phyloP scores from a whole-genome alignment of 2,329 filamentous ascomycete genomes.

The Chaetomium strumarium region DNA sequence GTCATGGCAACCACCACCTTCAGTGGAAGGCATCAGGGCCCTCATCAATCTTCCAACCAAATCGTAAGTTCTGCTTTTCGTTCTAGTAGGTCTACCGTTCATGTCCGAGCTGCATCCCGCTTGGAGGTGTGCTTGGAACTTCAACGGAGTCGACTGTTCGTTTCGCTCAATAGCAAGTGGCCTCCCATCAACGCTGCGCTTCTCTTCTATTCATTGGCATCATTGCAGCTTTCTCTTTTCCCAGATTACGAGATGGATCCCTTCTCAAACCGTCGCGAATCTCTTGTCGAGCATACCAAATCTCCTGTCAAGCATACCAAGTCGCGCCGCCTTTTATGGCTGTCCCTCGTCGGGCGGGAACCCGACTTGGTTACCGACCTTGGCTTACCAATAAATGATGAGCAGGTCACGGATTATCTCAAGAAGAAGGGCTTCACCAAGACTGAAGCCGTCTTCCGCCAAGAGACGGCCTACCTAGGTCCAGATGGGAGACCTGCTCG shows the following conservation, averaged over 20 bases:
- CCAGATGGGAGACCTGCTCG: constrained; percentile 72
- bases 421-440: constrained; percentile 90
- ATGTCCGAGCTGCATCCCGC: too few species aligned
- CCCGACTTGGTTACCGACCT: not conserved
- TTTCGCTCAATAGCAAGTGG: too few species aligned
- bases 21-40: too few species aligned
- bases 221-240: not conserved
- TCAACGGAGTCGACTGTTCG: too few species aligned
- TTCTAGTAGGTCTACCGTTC: too few species aligned
- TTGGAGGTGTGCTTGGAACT: too few species aligned
- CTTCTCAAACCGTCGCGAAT: not conserved
- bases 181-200: too few species aligned
- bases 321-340: not conserved
- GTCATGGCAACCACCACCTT: too few species aligned
- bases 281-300: not conserved
- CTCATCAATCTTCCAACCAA: too few species aligned
- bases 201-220: not conserved
- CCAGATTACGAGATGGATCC: too few species aligned
- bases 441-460: constrained; percentile 86
- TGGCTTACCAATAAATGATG: not conserved
- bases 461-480: constrained; percentile 80
- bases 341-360: not conserved
- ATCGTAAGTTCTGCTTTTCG: too few species aligned
- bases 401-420: constrained; percentile 81
- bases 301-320: not conserved